A percentile compares a stretch with the other conserved stretches of the same genome.
These are phyloP conservation scores for Hyphopichia burtonii DNA, from an alignment of 1,139 yeast genomes.

Conservation along the genomic window DNA sequence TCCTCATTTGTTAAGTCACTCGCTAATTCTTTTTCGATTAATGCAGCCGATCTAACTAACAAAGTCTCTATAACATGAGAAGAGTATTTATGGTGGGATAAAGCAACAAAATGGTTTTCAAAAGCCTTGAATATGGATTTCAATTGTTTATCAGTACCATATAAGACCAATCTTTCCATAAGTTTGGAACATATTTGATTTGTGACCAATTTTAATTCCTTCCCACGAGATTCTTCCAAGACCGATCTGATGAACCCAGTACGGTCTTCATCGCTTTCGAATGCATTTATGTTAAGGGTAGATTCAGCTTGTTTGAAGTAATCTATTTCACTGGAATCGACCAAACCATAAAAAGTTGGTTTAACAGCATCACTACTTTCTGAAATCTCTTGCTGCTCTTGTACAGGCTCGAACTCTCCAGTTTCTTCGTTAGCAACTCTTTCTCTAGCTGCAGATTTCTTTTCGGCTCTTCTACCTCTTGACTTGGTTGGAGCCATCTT, in stretches of 20 bases:
- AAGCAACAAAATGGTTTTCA: constrained; percentile 67
- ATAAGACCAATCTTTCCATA: constrained; percentile 79
- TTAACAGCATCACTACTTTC: constrained; percentile 5
- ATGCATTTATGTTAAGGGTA: constrained; percentile 76
- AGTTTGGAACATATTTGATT: constrained; percentile 93
- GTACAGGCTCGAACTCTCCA: constrained; percentile 11
- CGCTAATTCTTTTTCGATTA: constrained; percentile 66
- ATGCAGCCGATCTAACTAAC: constrained; percentile 70
- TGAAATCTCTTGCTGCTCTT: constrained; percentile 5
- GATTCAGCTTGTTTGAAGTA: constrained; percentile 93
- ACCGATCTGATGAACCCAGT: constrained; percentile 72
- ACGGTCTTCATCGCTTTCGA: constrained; percentile 72
- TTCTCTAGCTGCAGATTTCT: constrained; percentile 27
- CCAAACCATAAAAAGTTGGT: constrained; percentile 72
- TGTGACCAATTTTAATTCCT: constrained; percentile 88
- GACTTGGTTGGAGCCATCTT: constrained; percentile 27
- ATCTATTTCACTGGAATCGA: constrained; percentile 79
- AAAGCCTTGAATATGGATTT: constrained; percentile 65
- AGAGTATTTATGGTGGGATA: constrained; percentile 85
- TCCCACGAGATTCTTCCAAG: constrained; percentile 83
- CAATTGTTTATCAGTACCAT: constrained; percentile 64
- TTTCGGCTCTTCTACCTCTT: constrained; percentile 70
- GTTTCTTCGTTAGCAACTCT: constrained; percentile 13
- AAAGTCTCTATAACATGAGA: constrained; percentile 93
- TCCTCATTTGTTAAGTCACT: constrained; percentile 34